phyloP scores from a whole-genome alignment of 345 rosid species.

The Citrus unshiu region DNA sequence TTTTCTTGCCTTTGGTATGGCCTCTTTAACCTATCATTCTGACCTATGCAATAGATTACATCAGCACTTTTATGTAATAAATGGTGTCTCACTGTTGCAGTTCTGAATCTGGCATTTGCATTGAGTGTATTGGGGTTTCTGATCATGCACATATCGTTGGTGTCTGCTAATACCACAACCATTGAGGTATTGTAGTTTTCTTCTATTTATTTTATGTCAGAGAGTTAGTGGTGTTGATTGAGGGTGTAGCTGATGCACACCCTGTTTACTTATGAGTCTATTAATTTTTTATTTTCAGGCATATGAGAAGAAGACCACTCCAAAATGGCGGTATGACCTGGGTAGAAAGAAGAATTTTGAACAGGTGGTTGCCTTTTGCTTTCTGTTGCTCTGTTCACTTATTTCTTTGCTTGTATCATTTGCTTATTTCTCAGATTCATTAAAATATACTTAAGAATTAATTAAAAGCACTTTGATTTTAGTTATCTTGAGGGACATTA shows the following conservation, averaged over 20 bases:
- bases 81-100: slow-evolving; percentile 37
- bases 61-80: not conserved
- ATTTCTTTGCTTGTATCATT: not conserved
- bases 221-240: not conserved
- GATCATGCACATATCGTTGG: slow-evolving; percentile 88
- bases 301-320: slow-evolving; percentile 87
- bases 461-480: not conserved
- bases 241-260: not conserved
- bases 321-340: slow-evolving; percentile 93
- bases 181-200: slow-evolving; percentile 63
- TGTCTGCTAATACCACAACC: slow-evolving; percentile 86
- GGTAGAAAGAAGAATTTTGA: slow-evolving; percentile 86
- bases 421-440: not conserved
- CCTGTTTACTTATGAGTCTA: slow-evolving; percentile 1
- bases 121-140: slow-evolving; percentile 92
- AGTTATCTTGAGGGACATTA: not conserved
- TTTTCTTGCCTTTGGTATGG: slow-evolving; percentile 89
- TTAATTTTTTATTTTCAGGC: slow-evolving; percentile 50
- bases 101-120: slow-evolving; percentile 91
- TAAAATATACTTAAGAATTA: not conserved
- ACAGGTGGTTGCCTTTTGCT: slow-evolving; percentile 48
- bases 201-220: not conserved
- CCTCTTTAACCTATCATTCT: not conserved
- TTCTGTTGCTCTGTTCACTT: slow-evolving; percentile 1
- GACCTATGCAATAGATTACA: not conserved